phyloP scores from a whole-genome alignment of 805 yeast genomes.

The Nakazawaea laoshanensis region DNA sequence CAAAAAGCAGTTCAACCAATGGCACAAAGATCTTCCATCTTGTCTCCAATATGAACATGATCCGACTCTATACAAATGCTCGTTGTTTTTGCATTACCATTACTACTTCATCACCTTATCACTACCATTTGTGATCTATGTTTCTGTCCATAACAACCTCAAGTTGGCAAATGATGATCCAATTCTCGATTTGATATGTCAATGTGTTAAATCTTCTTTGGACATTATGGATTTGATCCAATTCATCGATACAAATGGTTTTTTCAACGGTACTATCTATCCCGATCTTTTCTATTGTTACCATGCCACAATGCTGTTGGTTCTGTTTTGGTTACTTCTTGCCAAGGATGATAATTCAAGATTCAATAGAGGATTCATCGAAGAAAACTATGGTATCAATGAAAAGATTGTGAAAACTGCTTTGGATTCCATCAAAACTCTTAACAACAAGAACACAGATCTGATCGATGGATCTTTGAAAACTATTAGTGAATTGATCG shows the following conservation, averaged over 20 bases:
- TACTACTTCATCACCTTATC: slow-evolving; percentile 10
- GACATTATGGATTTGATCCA: slow-evolving; percentile 8
- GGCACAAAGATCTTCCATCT: slow-evolving; percentile 4
- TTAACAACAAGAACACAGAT: slow-evolving; percentile 4
- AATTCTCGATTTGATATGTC: slow-evolving; percentile 8
- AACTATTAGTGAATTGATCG: slow-evolving; percentile 8
- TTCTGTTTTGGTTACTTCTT: slow-evolving; percentile 10
- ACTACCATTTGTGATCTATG: slow-evolving; percentile 8
- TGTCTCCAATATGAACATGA: slow-evolving; percentile 1
- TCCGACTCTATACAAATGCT: slow-evolving; percentile 3
- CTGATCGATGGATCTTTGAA: slow-evolving; percentile 2
- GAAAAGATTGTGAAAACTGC: background rate
- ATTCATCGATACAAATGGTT: slow-evolving; percentile 6
- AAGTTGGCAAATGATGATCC: slow-evolving; percentile 7
- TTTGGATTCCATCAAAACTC: slow-evolving; percentile 4
- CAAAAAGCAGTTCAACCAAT: slow-evolving; percentile 6
- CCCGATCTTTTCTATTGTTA: slow-evolving; percentile 13
- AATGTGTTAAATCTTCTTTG: slow-evolving; percentile 11
- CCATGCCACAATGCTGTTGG: slow-evolving; percentile 13
- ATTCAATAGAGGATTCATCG: background rate
- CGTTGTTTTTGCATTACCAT: slow-evolving; percentile 5
- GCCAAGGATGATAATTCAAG: too few relatives aligned
- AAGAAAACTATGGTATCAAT: slow-evolving; percentile 5
- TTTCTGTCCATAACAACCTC: slow-evolving; percentile 3
- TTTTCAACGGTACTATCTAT: slow-evolving; percentile 13